A percentile compares a stretch with the other conserved stretches of the same genome.
phyloP scores from a whole-genome alignment of 2,329 filamentous ascomycete species.

The Colletotrichum noveboracense region DNA sequence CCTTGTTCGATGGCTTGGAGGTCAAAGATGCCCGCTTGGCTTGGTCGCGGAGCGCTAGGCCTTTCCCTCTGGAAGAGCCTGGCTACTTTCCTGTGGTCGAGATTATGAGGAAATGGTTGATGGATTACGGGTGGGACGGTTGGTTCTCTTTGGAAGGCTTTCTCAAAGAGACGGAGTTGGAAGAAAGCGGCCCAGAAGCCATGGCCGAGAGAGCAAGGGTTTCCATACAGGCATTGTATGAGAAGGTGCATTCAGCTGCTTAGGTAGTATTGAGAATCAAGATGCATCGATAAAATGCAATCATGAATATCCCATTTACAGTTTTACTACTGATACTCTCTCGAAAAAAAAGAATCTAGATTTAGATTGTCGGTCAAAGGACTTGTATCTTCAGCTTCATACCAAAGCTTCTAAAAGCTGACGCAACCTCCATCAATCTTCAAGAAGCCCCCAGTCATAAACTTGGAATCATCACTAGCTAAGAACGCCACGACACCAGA shows the following conservation, averaged over 20 bases:
- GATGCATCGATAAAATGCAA: rapidly evolving
- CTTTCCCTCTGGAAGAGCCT: not conserved
- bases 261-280: not conserved
- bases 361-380: not conserved
- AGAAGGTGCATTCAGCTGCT: not conserved
- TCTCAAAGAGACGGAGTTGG: not conserved
- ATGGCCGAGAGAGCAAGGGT: not conserved
- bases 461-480: not conserved
- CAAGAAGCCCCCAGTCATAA: not conserved
- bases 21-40: not conserved
- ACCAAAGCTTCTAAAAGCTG: not conserved
- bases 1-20: not conserved
- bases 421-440: not conserved
- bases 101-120: not conserved
- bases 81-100: not conserved
- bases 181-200: not conserved
- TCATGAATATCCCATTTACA: not conserved
- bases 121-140: not conserved
- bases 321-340: not conserved
- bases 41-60: not conserved
- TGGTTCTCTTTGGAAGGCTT: not conserved
- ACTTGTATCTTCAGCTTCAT: too few species aligned
- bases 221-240: not conserved
- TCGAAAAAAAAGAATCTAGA: not conserved
- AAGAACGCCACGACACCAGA: not conserved